Percentiles rank a stretch among this genome's conserved stretches.
These are phyloP conservation scores for Psophocarpus tetragonolobus DNA, from an alignment of 306 rosid species.

Conservation along the genomic window DNA sequence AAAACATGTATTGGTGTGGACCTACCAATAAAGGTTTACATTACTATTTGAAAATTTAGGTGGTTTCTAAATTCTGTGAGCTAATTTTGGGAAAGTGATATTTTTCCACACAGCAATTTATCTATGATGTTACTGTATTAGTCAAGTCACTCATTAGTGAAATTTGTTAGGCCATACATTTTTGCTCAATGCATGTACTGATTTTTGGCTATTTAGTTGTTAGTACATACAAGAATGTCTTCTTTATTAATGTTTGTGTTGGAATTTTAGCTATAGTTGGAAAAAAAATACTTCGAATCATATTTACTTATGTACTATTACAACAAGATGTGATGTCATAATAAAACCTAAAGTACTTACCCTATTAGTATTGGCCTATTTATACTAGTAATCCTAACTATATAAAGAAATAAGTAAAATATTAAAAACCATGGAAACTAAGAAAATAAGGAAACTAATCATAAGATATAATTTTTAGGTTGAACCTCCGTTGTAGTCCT, in stretches of 20 bases:
- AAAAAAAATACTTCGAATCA: background rate
- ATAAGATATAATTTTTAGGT: background rate
- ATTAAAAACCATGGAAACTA: background rate
- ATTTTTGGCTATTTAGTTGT: background rate
- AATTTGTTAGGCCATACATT: background rate
- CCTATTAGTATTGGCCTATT: too few species aligned
- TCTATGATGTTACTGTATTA: background rate
- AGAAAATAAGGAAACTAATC: background rate
- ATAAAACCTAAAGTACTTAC: background rate
- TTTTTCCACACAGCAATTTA: background rate
- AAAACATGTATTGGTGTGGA: background rate
- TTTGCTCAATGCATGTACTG: background rate
- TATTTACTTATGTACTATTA: background rate
- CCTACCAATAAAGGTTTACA: background rate
- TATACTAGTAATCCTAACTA: background rate
- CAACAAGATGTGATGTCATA: background rate
- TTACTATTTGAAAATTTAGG: background rate
- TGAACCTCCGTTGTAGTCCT: background rate
- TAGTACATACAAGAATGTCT: conserved; percentile 4
- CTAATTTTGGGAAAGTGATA: background rate
- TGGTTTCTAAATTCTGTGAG: background rate
- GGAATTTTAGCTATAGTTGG: background rate
- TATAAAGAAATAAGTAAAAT: background rate
- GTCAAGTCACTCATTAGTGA: background rate
- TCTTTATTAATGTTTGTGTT: background rate